Evolutionary conservation across 2,329 filamentous ascomycete species (phyloP).

Genomic region (Colletotrichum salicis): DNA sequence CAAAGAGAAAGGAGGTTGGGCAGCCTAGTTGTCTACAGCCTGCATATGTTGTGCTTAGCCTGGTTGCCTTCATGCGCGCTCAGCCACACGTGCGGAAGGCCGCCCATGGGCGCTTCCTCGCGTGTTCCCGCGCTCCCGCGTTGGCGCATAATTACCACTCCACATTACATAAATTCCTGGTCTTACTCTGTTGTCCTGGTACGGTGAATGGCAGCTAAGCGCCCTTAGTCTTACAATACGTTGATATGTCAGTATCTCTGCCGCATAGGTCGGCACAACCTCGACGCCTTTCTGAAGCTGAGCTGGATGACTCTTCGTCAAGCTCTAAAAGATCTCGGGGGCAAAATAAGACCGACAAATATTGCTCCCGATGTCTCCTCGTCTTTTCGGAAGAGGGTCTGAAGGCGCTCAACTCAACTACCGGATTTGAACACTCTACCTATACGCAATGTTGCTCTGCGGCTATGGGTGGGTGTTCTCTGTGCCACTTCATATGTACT

Average conservation of each 20-base stretch:
- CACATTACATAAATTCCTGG: neutral
- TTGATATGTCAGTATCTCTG: neutral
- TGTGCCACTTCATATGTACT: slow-evolving; percentile 3
- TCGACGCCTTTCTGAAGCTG: neutral
- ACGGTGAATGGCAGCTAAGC: neutral
- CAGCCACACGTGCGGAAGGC: neutral
- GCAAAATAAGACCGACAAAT: neutral
- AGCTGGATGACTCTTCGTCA: neutral
- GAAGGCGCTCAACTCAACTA: neutral
- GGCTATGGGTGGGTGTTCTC: neutral
- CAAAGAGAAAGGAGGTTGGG: no score
- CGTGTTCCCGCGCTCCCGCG: no score
- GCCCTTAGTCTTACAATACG: no score
- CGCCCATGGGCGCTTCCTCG: neutral
- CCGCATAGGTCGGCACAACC: neutral
- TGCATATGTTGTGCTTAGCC: neutral
- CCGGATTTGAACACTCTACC: slow-evolving; percentile 4
- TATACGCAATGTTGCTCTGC: neutral
- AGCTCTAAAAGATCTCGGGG: neutral
- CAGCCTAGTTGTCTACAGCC: no score
- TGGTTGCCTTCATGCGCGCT: slow-evolving; percentile 11
- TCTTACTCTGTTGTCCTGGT: neutral
- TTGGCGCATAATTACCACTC: neutral
- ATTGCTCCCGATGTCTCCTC: slow-evolving; percentile 2
- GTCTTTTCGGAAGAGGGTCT: slow-evolving; percentile 15